Base-by-base conservation (phyloP, 2,329 filamentous ascomycete species). In the Chaetomium sp. region DNA sequence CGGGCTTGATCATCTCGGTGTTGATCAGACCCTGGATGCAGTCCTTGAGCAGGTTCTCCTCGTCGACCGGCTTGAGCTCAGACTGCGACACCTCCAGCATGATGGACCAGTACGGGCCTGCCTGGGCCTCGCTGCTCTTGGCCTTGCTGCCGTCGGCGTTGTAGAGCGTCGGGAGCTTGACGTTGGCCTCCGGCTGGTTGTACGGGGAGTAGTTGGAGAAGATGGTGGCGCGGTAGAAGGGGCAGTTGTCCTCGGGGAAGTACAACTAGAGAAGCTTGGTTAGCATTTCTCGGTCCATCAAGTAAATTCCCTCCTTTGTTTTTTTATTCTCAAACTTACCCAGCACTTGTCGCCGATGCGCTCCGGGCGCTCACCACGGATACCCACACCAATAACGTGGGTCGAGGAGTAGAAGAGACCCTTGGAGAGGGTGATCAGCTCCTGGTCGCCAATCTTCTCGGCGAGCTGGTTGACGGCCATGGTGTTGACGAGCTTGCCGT, bases 141-240 rank as follows among this genome's bases (percentile, higher is more conserved):
- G 91, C 82, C 77, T 90, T 89, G 74, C 85, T 88, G 71, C 94
- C 94, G 67, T 96, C 81, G 56, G 88, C 94, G 43, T 91, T 80
- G 72, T 91, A 88, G 65, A 90, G 76, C 27, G 94, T 97, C 41
- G 91, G 84, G 55, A 99, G 84, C 80, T 95, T 94, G 70, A 80
- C 86, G 56, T 86, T 85, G 57, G 84, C 79, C 63, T 88, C 78
- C 37, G 94, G 94, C 78, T 97, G 94, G 81, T 99, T 99, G 84
- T 95, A 86, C 52, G 92, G 94, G 27, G 94, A 97, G 82, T 99
- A 99, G 84, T 99, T 99, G 75, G 92, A 97, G 84, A 99, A 99
- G 78, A 99, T 97, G 70, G 94, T 99, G 69, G 94, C 94, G 66
- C 94, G 89, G 82, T 99, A 99, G 82, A 99, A 99, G 71, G 91